Base-by-base conservation (phyloP, 148 eudicot genomes). In the Silene latifolia region DNA sequence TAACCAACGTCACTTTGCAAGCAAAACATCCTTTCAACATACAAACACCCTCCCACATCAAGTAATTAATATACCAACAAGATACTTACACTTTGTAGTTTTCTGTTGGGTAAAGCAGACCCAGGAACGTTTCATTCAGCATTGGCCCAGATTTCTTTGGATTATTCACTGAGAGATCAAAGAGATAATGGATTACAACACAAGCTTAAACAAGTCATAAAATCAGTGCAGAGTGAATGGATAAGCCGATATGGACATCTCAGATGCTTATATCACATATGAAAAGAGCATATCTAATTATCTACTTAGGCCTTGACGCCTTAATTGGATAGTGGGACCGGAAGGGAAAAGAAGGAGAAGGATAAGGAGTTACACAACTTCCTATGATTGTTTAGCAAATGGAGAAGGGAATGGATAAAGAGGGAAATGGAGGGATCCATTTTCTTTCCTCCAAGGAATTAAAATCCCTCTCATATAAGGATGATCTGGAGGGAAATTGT, bases 91-190 rank as follows among this genome's bases (percentile, higher is more conserved):
- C 93, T 92, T 95, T 95, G 86, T 89, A 95, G 83, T 95, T 95
- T 72, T 95, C 97, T 64, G 96, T 83, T 32, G 97, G 97, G 81
- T 95, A 95, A 35, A 92, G 92, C 79, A 92, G 82, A 61, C 99
- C 99, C 56, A 95, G 92, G 72, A 90, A 95, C 48, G 97, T 89
- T 88, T 92, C 99, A 72, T 95, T 92, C 72, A 95, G 86, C 83
- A 89, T 89, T 17, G 94, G 94, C 64, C 96, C 93, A 24, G 97
- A 88, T 83, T 88, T 90, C 77, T 92, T 92, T n/a, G 99, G 97
- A 86, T 95, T 95, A 84, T 90, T 95, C 83, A 92, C 99, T 92
- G 97, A 47, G 72, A 73, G 20, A 47, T 32, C 66, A 71, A 29
- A 75, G 17, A 71, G 32, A 75, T 8, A 44, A 76, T 72, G 20